Evolutionary conservation across 495 filamentous ascomycete species (phyloP), one percentile per base, ranked within the genome.

Genomic region (Cercophora samala): DNA sequence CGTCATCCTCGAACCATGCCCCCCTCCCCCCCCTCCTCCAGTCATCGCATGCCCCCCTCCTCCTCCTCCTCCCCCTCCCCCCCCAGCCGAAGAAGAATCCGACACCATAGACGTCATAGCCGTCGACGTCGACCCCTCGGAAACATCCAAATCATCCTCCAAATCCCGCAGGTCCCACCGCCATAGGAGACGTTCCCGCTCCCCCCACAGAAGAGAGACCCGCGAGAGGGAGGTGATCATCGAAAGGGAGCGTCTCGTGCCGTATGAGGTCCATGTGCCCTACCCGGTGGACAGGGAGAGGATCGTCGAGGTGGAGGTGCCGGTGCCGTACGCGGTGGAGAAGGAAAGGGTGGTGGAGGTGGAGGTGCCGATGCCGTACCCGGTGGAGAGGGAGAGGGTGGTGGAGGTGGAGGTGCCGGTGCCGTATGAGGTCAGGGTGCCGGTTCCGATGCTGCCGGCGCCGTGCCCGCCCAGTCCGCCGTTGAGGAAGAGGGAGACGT

Each of bases 41-140:
- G 66, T 67, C 22, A 53, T 29, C 5, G 52, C 62, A 9, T 63
- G 55, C 0, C 67, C 72, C 8, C 72, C 70, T n/a, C 68, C 68
- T 61, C 69, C 70, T 2, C 69, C 70, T n/a, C 75, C 73, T 3
- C 75, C 75, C 0, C 72, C 73, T 11, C 69, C 70, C 15, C 71
- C 72, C 3, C 69, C 72, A 11, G 62, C 66, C 6, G 29, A 19
- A 2, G 25, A 68, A 0, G 71, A 78, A 64, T 71, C 70, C 15
- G 78, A 83, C 64, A 70, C 76, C 3, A 81, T 84, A 63, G 83
- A 84, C 64, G 77, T 84, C 55, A 83, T 85, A 61, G 78, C 78
- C 65, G 82, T 85, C n/a, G 80, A 84, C 70, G 74, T 83, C 56
- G 82, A 84, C 61, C 75, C 79, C 8, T 73, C 76, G 1, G 69